Evolutionary conservation across 441 rosid species (phyloP).

Genomic region (Jatropha multifida): DNA sequence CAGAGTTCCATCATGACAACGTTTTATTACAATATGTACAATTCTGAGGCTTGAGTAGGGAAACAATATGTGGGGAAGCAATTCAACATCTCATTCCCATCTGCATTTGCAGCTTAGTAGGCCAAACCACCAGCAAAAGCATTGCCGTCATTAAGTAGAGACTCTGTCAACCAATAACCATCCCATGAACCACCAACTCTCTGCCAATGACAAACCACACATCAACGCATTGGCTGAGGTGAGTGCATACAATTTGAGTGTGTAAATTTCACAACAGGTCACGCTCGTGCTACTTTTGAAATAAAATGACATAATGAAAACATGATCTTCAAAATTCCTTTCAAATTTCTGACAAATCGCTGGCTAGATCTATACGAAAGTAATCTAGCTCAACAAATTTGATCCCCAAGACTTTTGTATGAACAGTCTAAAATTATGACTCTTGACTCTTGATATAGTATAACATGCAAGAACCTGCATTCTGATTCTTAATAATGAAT

Average conservation of each 20-base stretch:
- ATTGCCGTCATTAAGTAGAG: slow-evolving; percentile 81
- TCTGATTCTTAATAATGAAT: not conserved
- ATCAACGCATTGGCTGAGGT: not conserved
- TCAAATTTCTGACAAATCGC: not conserved
- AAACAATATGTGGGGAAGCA: not conserved
- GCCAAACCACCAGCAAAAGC: slow-evolving; percentile 85
- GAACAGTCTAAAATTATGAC: not conserved
- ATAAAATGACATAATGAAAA: not conserved
- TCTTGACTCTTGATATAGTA: too few relatives aligned
- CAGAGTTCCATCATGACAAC: not conserved
- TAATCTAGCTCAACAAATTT: slow-evolving; percentile 1
- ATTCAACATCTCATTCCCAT: slow-evolving; percentile 1
- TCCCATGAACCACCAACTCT: slow-evolving; percentile 95
- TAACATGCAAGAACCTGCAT: too few relatives aligned
- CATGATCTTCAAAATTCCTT: not conserved
- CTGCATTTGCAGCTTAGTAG: slow-evolving; percentile 40
- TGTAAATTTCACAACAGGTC: not conserved
- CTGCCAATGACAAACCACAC: slow-evolving; percentile 41
- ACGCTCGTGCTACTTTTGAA: not conserved
- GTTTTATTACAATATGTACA: slow-evolving; percentile 16
- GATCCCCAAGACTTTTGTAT: not conserved
- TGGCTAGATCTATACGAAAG: not conserved
- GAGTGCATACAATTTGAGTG: not conserved
- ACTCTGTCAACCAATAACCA: slow-evolving; percentile 95
- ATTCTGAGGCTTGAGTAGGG: not conserved